phyloP scores from a whole-genome alignment of 306 rosid genomes.

The Delonix regia region DNA sequence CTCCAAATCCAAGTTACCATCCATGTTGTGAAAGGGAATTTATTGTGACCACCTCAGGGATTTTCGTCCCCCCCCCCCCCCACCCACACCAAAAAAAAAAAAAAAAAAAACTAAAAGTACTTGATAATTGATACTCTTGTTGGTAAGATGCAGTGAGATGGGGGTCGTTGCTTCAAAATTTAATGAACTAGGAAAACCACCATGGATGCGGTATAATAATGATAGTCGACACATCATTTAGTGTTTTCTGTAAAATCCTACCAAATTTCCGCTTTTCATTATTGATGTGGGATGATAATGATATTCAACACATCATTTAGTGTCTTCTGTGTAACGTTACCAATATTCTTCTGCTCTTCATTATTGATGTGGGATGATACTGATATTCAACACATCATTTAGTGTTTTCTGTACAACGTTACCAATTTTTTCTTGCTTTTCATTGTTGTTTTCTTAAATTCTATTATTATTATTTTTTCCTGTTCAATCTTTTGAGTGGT shows the following conservation, averaged over 20 bases:
- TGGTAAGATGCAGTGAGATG: background rate
- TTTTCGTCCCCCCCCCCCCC: too few relatives aligned
- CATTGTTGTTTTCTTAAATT: background rate
- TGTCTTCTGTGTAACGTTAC: background rate
- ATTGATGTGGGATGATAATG: too few relatives aligned
- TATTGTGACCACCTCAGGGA: background rate
- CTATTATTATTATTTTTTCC: background rate
- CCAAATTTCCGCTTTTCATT: background rate
- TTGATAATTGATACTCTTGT: background rate
- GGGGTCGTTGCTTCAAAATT: too few relatives aligned
- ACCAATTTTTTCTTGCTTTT: background rate
- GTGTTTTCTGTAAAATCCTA: background rate
- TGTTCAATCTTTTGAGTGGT: background rate
- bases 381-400: background rate
- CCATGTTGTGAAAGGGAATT: background rate
- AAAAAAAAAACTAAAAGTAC: too few relatives aligned
- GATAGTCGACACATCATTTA: background rate
- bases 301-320: background rate
- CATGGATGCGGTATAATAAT: too few relatives aligned
- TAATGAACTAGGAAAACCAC: too few relatives aligned
- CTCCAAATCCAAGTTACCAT: background rate
- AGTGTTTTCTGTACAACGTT: background rate
- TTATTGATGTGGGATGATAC: too few relatives aligned
- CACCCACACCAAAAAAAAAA: too few relatives aligned
- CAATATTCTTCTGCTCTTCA: background rate